Evolutionary conservation across 257 asterid genomes (phyloP).

Genomic region (Salvia hispanica): DNA sequence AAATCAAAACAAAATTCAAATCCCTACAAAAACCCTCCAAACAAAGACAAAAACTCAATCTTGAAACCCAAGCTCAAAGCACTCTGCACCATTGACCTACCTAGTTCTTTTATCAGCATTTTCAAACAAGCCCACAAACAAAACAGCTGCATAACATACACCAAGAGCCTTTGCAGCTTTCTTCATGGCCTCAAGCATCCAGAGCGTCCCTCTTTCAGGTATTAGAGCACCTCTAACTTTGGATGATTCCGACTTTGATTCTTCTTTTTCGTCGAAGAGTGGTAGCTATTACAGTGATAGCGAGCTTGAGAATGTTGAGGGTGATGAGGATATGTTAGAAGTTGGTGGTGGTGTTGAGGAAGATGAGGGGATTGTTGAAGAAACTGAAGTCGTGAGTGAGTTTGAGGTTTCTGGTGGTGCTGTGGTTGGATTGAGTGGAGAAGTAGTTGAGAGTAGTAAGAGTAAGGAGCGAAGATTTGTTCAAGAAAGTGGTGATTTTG

Average conservation of each 20-base stretch:
- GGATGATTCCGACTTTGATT: constrained; percentile 77
- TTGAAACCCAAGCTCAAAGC: constrained; percentile 23
- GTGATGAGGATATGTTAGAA: constrained; percentile 60
- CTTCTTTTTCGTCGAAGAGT: constrained; percentile 45
- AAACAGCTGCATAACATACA: constrained; percentile 19
- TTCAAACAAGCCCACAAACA: constrained; percentile 20
- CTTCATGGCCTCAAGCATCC: constrained; percentile 53
- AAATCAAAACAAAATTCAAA: constrained; percentile 32
- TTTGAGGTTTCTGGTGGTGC: constrained; percentile 38
- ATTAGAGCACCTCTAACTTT: constrained; percentile 88
- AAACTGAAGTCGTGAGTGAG: constrained; percentile 41
- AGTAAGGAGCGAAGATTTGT: constrained; percentile 24
- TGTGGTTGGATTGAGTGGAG: constrained; percentile 38
- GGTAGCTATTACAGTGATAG: constrained; percentile 56
- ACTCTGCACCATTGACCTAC: constrained; percentile 21
- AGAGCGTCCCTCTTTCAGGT: constrained; percentile 69
- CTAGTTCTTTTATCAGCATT: constrained; percentile 24
- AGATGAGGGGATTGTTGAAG: constrained; percentile 43
- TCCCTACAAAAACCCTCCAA: constrained; percentile 28
- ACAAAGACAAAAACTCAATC: constrained; percentile 34
- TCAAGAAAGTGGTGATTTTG: constrained; percentile 39
- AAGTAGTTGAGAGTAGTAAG: constrained; percentile 29
- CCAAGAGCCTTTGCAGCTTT: constrained; percentile 26
- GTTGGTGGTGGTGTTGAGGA: constrained; percentile 33
- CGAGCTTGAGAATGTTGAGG: constrained; percentile 53